Evolutionary conservation across 2,329 filamentous ascomycete genomes (phyloP), one percentile per base, ranked within the genome.

Genomic region (Huntiella decipiens): DNA sequence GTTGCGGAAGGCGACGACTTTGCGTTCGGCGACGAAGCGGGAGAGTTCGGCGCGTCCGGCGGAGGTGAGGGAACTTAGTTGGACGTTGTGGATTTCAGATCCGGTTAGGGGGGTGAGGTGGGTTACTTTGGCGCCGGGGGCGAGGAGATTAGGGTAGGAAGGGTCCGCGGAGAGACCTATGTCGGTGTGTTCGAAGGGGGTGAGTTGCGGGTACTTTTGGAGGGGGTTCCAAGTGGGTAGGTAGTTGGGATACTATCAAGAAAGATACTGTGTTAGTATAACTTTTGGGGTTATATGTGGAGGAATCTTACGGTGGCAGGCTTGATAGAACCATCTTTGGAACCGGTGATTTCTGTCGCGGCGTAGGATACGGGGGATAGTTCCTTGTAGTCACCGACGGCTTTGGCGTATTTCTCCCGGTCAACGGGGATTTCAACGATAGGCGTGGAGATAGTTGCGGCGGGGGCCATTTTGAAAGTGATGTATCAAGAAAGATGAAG

Each of bases 31-130:
- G 8, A 86, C 79, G 51, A 80, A 76, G 16, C 79, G 72, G 1
- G 83, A 82, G 4, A 88, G 68, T 58, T 88, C 78, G 54, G 87
- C 78, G 57, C 84, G 85, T 45, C 77, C 81, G 12, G 76, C 74
- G 38, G 75, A 61, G 45, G 65, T 74, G 10, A 88, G 67, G 51
- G 70, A 67, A 61, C 74, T 82, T 28, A 88, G 64, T 60, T 88
- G 82, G 28, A 87, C 64, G 34, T 79, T 80, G 3, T 63, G 66
- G 31, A 88, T 66, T 56, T 86, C 81, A 12, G 78, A 74, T 47
- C 82, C 82, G 52, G 82, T 86, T 40, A 72, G 76, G 1, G 80
- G 79, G 1, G 81, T 85, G 34, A 87, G 61, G 16, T 86, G 66
- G 8, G 63, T 67, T 37, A 77, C 61, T 31, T 67, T 60, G 5